These are phyloP conservation scores for Stropharia rugosoannulata DNA, from an alignment of 768 basidiomycete species.

Conservation along the genomic window DNA sequence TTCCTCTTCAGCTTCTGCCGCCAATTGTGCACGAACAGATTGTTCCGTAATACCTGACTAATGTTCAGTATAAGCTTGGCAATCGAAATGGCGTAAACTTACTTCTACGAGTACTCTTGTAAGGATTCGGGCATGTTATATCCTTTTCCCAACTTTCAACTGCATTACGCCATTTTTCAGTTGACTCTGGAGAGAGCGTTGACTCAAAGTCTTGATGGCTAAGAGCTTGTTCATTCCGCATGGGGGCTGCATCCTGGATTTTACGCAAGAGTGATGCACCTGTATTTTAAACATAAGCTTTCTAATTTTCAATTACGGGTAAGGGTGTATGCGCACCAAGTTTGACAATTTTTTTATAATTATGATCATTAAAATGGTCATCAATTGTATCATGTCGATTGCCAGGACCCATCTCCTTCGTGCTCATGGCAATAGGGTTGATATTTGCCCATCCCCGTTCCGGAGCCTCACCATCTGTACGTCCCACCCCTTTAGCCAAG, in stretches of 20 bases:
- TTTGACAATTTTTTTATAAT: conserved; percentile 5
- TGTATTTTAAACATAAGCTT: not conserved
- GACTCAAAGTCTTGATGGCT: not conserved
- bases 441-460: conserved; percentile 7
- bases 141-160: not conserved
- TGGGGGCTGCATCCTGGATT: not conserved
- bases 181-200: not conserved
- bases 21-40: not conserved
- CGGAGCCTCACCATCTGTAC: conserved; percentile 8
- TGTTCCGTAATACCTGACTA: not conserved
- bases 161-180: not conserved
- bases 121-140: not conserved
- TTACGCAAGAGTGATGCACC: conserved; percentile 17
- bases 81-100: not conserved
- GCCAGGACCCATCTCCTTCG: conserved; percentile 11
- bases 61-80: not conserved
- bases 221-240: conserved; percentile 6
- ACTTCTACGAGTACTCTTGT: not conserved
- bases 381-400: conserved; percentile 9
- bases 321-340: not conserved
- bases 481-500: conserved; percentile 4
- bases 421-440: conserved; percentile 7
- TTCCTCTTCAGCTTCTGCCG: not conserved
- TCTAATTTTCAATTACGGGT: not conserved
- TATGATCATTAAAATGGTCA: conserved; percentile 7